A percentile compares a stretch with the other conserved stretches of the same genome.
Conservation (phyloP, 1,284 basidiomycete species). For the Ustilago trichophora region DNA sequence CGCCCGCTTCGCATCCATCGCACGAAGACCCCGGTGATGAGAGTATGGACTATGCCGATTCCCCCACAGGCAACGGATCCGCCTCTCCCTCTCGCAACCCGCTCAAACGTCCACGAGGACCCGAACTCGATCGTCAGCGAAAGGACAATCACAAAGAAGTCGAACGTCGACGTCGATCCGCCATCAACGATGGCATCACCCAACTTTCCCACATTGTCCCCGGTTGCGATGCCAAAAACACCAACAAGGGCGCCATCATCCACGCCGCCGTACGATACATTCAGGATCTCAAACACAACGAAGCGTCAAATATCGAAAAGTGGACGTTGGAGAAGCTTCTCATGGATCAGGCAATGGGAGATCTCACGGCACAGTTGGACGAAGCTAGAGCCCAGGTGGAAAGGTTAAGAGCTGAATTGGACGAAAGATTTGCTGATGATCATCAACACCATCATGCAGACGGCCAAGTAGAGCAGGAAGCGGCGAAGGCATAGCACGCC, state of each 20-base stretch:
- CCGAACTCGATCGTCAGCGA: constrained; percentile 57
- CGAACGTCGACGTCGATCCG: constrained; percentile 87
- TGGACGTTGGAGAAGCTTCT: constrained; percentile 92
- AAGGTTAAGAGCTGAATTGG: constrained; percentile 51
- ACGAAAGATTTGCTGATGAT: background rate
- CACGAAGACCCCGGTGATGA: constrained; percentile 15
- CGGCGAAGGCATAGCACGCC: no score
- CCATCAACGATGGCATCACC: constrained; percentile 95
- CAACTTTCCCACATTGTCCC: constrained; percentile 89
- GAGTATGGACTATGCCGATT: constrained; percentile 17
- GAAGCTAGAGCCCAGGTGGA: constrained; percentile 52
- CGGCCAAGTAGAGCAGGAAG: background rate
- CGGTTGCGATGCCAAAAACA: constrained; percentile 77
- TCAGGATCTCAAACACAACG: constrained; percentile 86
- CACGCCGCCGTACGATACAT: constrained; percentile 85
- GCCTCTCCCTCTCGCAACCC: constrained; percentile 9
- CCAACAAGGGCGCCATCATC: constrained; percentile 83
- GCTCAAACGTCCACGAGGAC: constrained; percentile 44
- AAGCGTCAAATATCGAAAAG: constrained; percentile 83
- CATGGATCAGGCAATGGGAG: constrained; percentile 78
- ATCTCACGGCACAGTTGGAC: constrained; percentile 60
- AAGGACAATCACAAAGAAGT: constrained; percentile 79
- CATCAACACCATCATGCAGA: background rate
- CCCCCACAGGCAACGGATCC: constrained; percentile 1
- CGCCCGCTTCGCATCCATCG: background rate